Base-by-base conservation (phyloP, 345 rosid genomes). In the Zanthoxylum bungeanum region DNA sequence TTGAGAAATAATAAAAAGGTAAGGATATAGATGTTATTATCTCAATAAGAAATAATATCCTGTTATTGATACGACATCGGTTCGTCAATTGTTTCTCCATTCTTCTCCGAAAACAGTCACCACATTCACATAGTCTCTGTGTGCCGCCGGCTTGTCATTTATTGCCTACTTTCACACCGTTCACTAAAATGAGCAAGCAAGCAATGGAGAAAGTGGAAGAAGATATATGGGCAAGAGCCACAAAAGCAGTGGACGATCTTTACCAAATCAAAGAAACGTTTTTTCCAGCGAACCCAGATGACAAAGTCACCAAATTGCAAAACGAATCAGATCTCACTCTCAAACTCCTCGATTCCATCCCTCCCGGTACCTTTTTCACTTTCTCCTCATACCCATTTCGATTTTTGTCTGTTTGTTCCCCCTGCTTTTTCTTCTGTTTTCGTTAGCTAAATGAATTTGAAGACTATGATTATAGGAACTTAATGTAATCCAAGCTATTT, bases 261-360 rank as follows among this genome's bases (percentile, higher is more conserved):
- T 87, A 89, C 77, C 50, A 66, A 2, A 44, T 81, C 34, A 73
- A 88, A 21, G 92, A 87, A 76, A 87, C 92, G 3, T 87, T 82
- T 80, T 89, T 87, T 81, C 86, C 92, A 1, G 51, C n/a, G 44
- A 78, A 83, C 69, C 89, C 89, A 5, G 77, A 71, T 31, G 89
- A 89, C 51, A 89, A 84, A 72, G 60, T 69, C 78, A 71, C 87
- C 72, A 76, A 64, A 78, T 69, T 89, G 77, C 84, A 73, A 40
- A 60, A 62, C 19, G 74, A 84, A 62, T 87, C 92, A 39, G 86
- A 81, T 77, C 80, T 81, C 68, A 84, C 85, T 73, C 86, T 87
- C 82, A 64, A 70, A 14, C 75, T 87, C 52, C 92, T 87, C 73
- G 90, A 87, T 77, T 85, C 89, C 74, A 79, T 89, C 68, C 85